Evolutionary conservation across 2,329 filamentous ascomycete species (phyloP), one percentile per base, ranked within the genome.

Genomic region (Alternaria triticimaculans): DNA sequence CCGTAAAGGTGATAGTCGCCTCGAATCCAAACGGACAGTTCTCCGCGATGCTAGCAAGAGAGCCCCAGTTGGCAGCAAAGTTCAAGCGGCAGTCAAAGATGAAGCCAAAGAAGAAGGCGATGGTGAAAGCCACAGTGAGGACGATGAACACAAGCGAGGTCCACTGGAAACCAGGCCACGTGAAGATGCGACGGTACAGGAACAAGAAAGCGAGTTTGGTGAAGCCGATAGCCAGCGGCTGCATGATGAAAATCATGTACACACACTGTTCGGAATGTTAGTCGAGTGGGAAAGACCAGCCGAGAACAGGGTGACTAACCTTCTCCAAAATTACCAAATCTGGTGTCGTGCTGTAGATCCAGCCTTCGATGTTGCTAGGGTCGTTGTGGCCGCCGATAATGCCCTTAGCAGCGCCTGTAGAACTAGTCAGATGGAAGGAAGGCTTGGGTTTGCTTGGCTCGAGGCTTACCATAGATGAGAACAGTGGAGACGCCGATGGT

Each of bases 171-270:
- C 59, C 43, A 33, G 45, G 53, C 50, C 51, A 58, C 8, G 44
- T 46, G 53, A 62, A 62, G 26, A 62, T 51, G 33, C 54, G 59
- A 58, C 59, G 59, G 33, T 62, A 62, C 33, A 62, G 45, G 46
- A 62, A 62, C 28, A 62, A 15, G 46, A 62, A 62, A 21, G 59
- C 54, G 15, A 62, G 54, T 50, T 62, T 62, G 6, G 54, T 62
- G 21, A 62, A 28, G 26, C 59, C 59, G 14, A 62, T 30, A 37
- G 59, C 59, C 30, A 62, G 33, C 9, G 59, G 59, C 45, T 62
- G 59, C 53, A 62, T 62, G 37, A 62, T 62, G 46, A 62, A 62
- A 3, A 62, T 62, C 28, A 58, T 53, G 45, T 62, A 62, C n/a
- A 62, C 59, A 26, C 44, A 58, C 59, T 62, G 58, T 5, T 21